Conservation (phyloP, 1,284 basidiomycete species). For the Moesziomyces sp. region DNA sequence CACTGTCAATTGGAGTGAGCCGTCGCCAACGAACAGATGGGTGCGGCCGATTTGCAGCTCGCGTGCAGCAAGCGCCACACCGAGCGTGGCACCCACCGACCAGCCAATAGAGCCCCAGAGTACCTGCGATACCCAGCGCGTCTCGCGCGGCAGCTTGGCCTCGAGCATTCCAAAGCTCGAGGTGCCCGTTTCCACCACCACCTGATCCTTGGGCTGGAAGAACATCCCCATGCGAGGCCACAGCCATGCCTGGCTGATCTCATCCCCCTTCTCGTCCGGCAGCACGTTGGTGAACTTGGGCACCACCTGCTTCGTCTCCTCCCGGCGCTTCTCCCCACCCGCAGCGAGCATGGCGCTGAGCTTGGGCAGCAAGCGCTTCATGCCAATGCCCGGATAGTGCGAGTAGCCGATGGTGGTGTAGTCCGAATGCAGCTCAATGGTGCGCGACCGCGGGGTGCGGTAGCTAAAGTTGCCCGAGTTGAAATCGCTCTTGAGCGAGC, state of each 20-base stretch:
- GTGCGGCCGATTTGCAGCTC: slow-evolving; percentile 75
- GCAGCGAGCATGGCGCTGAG: slow-evolving; percentile 34
- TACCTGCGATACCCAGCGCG: slow-evolving; percentile 70
- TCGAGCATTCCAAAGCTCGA: slow-evolving; percentile 47
- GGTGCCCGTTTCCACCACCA: slow-evolving; percentile 64
- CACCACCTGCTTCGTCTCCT: slow-evolving; percentile 26
- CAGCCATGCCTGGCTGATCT: slow-evolving; percentile 71
- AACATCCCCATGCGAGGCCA: slow-evolving; percentile 86
- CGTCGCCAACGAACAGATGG: slow-evolving; percentile 83
- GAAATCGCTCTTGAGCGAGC: slow-evolving; percentile 85
- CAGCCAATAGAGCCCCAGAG: slow-evolving; percentile 89
- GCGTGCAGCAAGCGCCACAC: slow-evolving; percentile 80
- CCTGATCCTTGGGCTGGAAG: slow-evolving; percentile 72
- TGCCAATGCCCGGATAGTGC: slow-evolving; percentile 69
- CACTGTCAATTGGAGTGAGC: slow-evolving; percentile 71
- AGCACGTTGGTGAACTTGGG: slow-evolving; percentile 33
- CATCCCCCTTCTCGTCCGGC: slow-evolving; percentile 21
- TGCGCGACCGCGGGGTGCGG: slow-evolving; percentile 50
- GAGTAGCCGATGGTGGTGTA: slow-evolving; percentile 68
- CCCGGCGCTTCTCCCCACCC: slow-evolving; percentile 11
- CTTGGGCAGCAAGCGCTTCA: slow-evolving; percentile 58
- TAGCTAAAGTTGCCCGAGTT: slow-evolving; percentile 79
- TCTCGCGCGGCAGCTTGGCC: slow-evolving; percentile 30
- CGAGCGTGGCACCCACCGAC: slow-evolving; percentile 78
- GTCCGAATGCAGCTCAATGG: slow-evolving; percentile 79